These are phyloP conservation scores for Proliferodiscus dingleyae DNA, from an alignment of 2,329 filamentous ascomycete species.

Conservation along the genomic window DNA sequence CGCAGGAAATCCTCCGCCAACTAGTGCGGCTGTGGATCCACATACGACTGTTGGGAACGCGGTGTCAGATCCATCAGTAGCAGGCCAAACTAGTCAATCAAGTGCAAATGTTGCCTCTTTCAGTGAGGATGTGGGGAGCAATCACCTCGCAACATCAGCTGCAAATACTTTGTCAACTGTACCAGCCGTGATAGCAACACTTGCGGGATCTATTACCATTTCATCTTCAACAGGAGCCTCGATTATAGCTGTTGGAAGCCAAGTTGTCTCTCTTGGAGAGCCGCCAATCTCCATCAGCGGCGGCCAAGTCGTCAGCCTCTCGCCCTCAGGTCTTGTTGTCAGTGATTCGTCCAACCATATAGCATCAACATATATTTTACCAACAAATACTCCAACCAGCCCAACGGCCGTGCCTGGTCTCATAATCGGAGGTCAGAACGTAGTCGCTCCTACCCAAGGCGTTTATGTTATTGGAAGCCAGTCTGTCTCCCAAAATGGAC, in stretches of 20 bases:
- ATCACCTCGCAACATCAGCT: neutral
- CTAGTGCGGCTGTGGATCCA: neutral
- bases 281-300: constrained; percentile 1
- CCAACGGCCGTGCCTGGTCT: neutral
- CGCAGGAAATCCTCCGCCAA: neutral
- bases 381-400: neutral
- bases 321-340: neutral
- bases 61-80: neutral
- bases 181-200: neutral
- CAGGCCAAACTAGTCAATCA: neutral
- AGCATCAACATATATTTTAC: neutral
- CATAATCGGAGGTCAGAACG: constrained; percentile 7
- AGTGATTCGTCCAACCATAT: neutral
- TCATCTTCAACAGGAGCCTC: constrained; percentile 2
- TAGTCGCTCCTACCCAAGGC: constrained; percentile 4
- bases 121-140: neutral
- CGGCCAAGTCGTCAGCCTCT: neutral
- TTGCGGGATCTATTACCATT: neutral
- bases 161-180: neutral
- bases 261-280: neutral
- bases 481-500: constrained; percentile 1
- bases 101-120: neutral
- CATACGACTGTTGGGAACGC: neutral
- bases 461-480: constrained; percentile 7
- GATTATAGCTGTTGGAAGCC: neutral